Base-by-base conservation (phyloP, 345 rosid genomes). In the Abelmoschus esculentus region DNA sequence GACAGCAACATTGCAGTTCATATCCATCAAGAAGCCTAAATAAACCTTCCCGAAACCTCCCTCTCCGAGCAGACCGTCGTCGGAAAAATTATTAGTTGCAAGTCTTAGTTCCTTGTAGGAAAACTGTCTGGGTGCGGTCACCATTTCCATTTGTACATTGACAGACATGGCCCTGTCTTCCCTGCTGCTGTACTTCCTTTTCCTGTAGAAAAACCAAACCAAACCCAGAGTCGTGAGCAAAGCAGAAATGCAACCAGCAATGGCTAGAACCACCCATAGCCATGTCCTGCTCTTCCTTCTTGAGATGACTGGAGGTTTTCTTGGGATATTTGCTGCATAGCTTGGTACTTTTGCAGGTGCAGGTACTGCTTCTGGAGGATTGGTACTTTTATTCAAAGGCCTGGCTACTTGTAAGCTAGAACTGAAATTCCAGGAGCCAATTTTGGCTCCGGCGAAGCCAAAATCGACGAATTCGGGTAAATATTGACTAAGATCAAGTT, bases 111-210 rank as follows among this genome's bases (percentile, higher is more conserved):
- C 87, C 4, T 32, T 42, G 13, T 75, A 86, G n/a, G 82, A 74
- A 69, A 87, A 86, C 75, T 75, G 83, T 57, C 80, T 82, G 1
- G 89, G 90, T 14, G 87, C 84, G 11, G 82, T 78, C 34, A 81
- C 84, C 74, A 76, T 80, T 78, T 83, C 87, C 3, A 80, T 78
- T 34, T 84, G 90, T 3, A 74, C 78, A 18, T 81, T 79, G 3
- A 83, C 76, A 61, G 18, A 34, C 26, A 14, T 0, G 82, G 76
- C 2, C 72, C 31, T 64, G 47, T 59, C 59, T 40, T 1, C 55
- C 26, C 8, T 53, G 22, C 3, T 64, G 52, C 8, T 7, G 22
- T 44, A 15, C 70, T 72, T 80, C 52, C 71, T 22, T 40, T 8
- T 72, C 60, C 50, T 15, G 60, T 17, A 50, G 22, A 64, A 76